Conservation (phyloP, 116 monocot genomes). For the Phalaenopsis hybrid region DNA sequence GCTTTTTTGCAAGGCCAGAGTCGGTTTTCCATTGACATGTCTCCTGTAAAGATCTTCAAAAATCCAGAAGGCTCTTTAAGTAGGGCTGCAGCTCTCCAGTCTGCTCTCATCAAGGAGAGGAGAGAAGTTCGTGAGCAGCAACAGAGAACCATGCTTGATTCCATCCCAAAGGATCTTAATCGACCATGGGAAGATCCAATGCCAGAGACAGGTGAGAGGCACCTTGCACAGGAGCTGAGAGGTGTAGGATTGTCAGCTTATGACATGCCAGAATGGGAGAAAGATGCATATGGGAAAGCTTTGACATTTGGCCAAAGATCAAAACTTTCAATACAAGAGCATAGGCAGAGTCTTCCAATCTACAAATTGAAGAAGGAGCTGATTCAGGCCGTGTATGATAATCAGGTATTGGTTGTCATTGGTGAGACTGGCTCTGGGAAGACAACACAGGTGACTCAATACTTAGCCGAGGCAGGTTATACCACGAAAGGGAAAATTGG, state of each 20-base stretch:
- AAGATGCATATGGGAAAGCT: constrained; percentile 92
- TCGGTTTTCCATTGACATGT: constrained; percentile 90
- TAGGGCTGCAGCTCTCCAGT: constrained; percentile 86
- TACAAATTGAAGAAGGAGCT: constrained; percentile 95
- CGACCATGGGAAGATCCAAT: constrained; percentile 98
- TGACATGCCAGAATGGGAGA: constrained; percentile 99
- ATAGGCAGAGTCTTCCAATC: constrained; percentile 90
- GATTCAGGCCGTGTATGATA: constrained; percentile 90
- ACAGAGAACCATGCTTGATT: constrained; percentile 92
- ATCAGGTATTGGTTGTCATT: constrained; percentile 89
- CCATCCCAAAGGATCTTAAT: constrained; percentile 96
- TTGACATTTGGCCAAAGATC: constrained; percentile 93
- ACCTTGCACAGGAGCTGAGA: constrained; percentile 89
- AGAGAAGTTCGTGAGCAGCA: constrained; percentile 94
- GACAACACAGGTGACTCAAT: constrained; percentile 96
- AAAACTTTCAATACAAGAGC: constrained; percentile 91
- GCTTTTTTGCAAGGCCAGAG: constrained; percentile 91
- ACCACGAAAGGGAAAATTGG: constrained; percentile 92
- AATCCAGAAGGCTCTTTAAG: constrained; percentile 96
- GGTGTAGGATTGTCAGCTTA: constrained; percentile 97
- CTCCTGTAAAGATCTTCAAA: constrained; percentile 94
- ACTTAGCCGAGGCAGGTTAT: constrained; percentile 94
- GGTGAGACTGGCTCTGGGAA: constrained; percentile 98
- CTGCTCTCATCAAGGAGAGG: constrained; percentile 91
- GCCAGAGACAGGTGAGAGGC: constrained; percentile 87